Evolutionary conservation across 164 flowering plant genomes (phyloP), one percentile per base, ranked within the genome.

Genomic region (Akebia trifoliata): DNA sequence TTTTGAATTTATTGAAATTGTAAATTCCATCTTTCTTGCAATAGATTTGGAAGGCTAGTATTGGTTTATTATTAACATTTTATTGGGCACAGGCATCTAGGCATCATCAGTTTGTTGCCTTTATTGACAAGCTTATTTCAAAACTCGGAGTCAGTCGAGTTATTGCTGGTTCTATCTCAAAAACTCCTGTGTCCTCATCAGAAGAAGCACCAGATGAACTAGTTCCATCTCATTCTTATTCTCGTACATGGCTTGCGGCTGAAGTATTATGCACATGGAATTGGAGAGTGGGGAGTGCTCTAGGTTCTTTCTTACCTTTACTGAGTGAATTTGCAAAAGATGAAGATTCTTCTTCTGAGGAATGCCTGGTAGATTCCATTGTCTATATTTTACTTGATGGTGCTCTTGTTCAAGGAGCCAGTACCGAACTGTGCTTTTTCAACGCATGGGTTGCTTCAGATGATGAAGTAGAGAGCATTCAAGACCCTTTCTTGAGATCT

Each of bases 231-330:
- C 63, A 42, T 26, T 31, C 61, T 55, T 69, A 63, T 66, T 56
- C 72, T 66, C 79, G 88, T 57, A 75, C 84, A 48, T 90, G 99
- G 99, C 85, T 94, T 70, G 95, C 85, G 64, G 90, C 80, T 66
- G 97, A 94, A 73, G 65, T 88, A 17, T 66, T 94, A 58, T 94
- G 97, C 79, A 73, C 91, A 42, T 94, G 97, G 99, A 78, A 78
- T 61, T 90, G 97, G 97, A 74, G 75, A 57, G 82, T 83, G 37
- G 97, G 95, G 44, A 74, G 73, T 83, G 95, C 78, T 55, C 12
- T 65, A 36, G 54, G 59, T 52, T 78, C 99, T 54, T 77, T 94
- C 65, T 69, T 90, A 59, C 99, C 97, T 21, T 60, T 57, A 20
- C 55, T 94, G 14, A 47, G 51, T 52, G 61, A 65, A 4, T 82